These are phyloP conservation scores for Coniochaeta sp. DNA, from an alignment of 2,329 filamentous ascomycete genomes.

Conservation along the genomic window DNA sequence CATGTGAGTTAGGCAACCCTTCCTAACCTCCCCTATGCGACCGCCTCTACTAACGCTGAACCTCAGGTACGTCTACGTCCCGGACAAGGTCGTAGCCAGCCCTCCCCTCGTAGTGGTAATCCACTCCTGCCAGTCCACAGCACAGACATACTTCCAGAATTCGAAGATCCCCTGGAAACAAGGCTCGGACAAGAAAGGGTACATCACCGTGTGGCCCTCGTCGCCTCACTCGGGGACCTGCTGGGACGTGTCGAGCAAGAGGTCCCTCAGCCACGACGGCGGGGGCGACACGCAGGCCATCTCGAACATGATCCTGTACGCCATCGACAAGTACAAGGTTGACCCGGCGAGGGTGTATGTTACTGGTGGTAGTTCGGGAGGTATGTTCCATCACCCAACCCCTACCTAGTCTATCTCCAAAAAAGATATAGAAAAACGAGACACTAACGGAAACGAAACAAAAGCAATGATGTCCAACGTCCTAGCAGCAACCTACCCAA, in stretches of 20 bases:
- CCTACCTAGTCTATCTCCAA: too few species aligned
- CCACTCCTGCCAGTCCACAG: constrained; percentile 47
- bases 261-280: constrained; percentile 36
- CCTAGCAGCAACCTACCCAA: constrained; percentile 39
- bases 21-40: too few species aligned
- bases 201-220: constrained; percentile 33
- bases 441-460: too few species aligned
- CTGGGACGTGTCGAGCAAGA: constrained; percentile 47
- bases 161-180: constrained; percentile 38
- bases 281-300: constrained; percentile 38
- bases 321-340: constrained; percentile 33
- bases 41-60: not conserved
- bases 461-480: constrained; percentile 44
- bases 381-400: too few species aligned
- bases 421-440: too few species aligned
- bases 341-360: constrained; percentile 37
- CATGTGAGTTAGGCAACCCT: constrained; percentile 18
- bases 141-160: constrained; percentile 34
- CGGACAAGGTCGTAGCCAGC: constrained; percentile 35
- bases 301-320: constrained; percentile 41
- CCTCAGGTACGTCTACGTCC: constrained; percentile 33
- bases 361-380: constrained; percentile 20
- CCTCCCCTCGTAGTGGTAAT: constrained; percentile 43
- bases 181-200: constrained; percentile 39
- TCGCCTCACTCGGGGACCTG: constrained; percentile 30